Evolutionary conservation across 352 stramenopile species (phyloP).

Genomic region (Phytophthora pini): DNA sequence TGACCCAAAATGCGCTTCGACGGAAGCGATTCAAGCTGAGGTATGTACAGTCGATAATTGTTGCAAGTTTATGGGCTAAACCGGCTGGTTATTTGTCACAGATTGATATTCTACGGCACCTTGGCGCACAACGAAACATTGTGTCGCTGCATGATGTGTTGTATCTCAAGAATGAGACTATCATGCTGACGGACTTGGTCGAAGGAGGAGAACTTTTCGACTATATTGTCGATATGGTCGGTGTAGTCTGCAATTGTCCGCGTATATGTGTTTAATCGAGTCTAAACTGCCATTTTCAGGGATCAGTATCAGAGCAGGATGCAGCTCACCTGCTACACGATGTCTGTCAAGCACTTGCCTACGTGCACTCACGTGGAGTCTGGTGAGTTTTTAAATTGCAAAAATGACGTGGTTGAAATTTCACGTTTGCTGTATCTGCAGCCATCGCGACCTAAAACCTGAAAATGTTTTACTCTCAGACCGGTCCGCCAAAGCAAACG

Average conservation of each 20-base stretch:
- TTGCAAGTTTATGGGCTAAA: not conserved
- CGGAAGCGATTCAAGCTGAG: constrained; percentile 66
- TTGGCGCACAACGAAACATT: constrained; percentile 72
- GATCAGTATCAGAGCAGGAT: constrained; percentile 78
- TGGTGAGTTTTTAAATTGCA: constrained; percentile 45
- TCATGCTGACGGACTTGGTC: constrained; percentile 84
- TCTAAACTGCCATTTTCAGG: constrained; percentile 32
- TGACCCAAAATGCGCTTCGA: constrained; percentile 61
- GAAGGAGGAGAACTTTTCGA: constrained; percentile 81
- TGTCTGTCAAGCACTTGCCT: constrained; percentile 66
- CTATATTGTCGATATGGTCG: constrained; percentile 79
- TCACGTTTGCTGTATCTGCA: constrained; percentile 25
- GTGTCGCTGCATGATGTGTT: constrained; percentile 77
- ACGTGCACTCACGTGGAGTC: constrained; percentile 70
- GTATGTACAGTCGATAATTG: constrained; percentile 18
- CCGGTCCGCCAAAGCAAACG: constrained; percentile 52
- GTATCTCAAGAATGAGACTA: constrained; percentile 65
- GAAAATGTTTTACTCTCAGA: constrained; percentile 80
- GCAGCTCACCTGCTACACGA: constrained; percentile 70
- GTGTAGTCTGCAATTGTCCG: no score
- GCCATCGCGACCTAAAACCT: constrained; percentile 80
- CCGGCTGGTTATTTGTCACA: constrained; percentile 20
- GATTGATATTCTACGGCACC: constrained; percentile 65
- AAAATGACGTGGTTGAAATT: not conserved
- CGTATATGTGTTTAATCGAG: not conserved